Evolutionary conservation across 2,329 filamentous ascomycete genomes (phyloP).

Genomic region (Chrysosporium queenslandicum): DNA sequence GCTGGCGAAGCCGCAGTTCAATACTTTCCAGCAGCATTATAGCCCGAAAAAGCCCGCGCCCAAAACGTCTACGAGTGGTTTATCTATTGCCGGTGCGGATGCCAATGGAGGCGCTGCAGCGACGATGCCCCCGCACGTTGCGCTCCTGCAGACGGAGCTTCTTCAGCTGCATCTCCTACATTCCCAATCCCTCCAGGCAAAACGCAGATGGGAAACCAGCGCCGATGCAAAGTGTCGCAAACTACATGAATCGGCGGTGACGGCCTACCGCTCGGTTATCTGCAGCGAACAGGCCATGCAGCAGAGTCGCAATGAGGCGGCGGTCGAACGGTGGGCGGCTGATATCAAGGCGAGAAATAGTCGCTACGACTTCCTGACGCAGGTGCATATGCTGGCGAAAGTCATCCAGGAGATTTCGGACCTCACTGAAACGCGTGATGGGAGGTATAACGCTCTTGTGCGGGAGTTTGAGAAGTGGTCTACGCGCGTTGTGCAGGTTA

Average conservation of each 20-base stretch:
- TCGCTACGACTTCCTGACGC: conserved; percentile 26
- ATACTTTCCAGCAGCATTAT: conserved; percentile 32
- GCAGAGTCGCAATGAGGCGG: conserved; percentile 28
- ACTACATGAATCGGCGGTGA: conserved; percentile 29
- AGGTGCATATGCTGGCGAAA: conserved; percentile 33
- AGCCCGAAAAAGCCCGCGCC: conserved; percentile 31
- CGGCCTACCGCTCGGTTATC: conserved; percentile 26
- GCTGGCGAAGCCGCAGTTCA: conserved; percentile 25
- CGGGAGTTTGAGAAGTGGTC: conserved; percentile 32
- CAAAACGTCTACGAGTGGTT: conserved; percentile 18
- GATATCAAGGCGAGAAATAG: conserved; percentile 25
- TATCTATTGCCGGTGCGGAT: conserved; percentile 14
- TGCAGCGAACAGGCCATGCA: conserved; percentile 28
- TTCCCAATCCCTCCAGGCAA: conserved; percentile 23
- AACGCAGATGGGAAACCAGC: conserved; percentile 26
- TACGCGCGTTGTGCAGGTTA: conserved; percentile 23
- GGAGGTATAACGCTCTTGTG: conserved; percentile 26
- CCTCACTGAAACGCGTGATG: conserved; percentile 22
- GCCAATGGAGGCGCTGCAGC: conserved; percentile 18
- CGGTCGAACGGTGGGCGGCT: conserved; percentile 27
- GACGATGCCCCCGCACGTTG: conserved; percentile 28
- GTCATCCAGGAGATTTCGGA: conserved; percentile 32
- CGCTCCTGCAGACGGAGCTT: conserved; percentile 34
- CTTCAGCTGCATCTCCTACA: conserved; percentile 36
- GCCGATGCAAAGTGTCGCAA: conserved; percentile 26